These are phyloP conservation scores for Venturia asperata DNA, from an alignment of 2,329 filamentous ascomycete species.

Conservation along the genomic window DNA sequence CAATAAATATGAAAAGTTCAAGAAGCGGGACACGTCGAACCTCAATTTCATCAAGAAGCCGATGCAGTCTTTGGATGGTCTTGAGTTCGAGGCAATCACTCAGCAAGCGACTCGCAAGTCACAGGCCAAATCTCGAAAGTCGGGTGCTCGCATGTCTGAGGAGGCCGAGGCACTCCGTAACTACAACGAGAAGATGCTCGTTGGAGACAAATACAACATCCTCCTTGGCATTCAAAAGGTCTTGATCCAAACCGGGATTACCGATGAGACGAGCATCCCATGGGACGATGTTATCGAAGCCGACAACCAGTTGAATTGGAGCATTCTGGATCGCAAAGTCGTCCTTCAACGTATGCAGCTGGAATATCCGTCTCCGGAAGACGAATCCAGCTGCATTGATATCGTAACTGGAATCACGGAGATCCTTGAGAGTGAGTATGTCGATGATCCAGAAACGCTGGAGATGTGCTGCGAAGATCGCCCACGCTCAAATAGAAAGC, in stretches of 20 bases:
- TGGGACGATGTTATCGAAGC: not conserved
- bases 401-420: not conserved
- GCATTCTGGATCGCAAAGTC: not conserved
- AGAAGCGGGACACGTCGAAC: slow-evolving; percentile 22
- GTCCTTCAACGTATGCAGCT: not conserved
- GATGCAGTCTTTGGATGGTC: not conserved
- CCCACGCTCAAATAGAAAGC: not conserved
- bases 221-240: not conserved
- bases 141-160: slow-evolving; percentile 21
- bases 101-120: not conserved
- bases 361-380: not conserved
- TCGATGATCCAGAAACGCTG: not conserved
- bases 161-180: slow-evolving; percentile 23
- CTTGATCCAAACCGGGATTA: not conserved
- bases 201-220: slow-evolving; percentile 37
- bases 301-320: not conserved
- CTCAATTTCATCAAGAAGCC: not conserved
- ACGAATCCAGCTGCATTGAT: not conserved
- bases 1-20: slow-evolving; percentile 56
- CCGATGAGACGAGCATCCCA: not conserved
- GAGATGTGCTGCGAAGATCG: not conserved
- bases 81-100: not conserved
- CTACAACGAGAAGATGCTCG: slow-evolving; percentile 31
- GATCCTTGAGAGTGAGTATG: not conserved
- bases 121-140: not conserved